Evolutionary conservation across 495 filamentous ascomycete species (phyloP), one percentile per base, ranked within the genome.

Genomic region (Trichoderma gamsii): DNA sequence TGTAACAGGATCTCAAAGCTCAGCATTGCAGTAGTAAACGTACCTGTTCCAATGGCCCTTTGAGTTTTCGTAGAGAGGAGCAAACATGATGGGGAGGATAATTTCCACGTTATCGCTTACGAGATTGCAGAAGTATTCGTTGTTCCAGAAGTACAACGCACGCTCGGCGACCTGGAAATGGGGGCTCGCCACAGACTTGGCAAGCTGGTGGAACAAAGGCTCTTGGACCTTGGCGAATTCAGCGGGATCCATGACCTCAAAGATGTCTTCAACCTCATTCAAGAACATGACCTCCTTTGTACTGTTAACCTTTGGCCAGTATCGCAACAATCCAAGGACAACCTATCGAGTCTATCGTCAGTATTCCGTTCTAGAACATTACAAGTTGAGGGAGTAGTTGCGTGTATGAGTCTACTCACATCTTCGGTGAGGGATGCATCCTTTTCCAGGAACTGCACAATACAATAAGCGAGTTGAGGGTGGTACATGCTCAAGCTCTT

Each of bases 401-500:
- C 3, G 18, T 16, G 38, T 21, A 5, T 18, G 29, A 7, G 12
- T 32, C 6, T 63, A 69, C 78, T 59, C 81, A 93, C 92, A 82
- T 99, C 95, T 86, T 99, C 95, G 7, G 95, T 99, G 74, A 99
- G 81, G 27, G 91, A 91, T 0, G 95, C 92, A 77, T 99, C 95
- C 80, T 99, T 99, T 78, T 99, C 95, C 66, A 99, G 83, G 77
- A 99, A 99, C 76, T 99, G 95, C 44, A 99, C 95, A 69, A 99
- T 99, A 78, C 95, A 99, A 76, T 99, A 99, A 35, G 95, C 95
- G 72, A 99, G 82, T 74, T 99, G 95, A 56, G 95, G 95, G 75
- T 99, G 95, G 73, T 99, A 99, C 95, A 99, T 98, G 90, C 95
- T 97, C 72, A 99, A 79, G 77, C 95, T 96, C 82, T 97, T 98